These are phyloP conservation scores for Fusarium tuaranense DNA, from an alignment of 2,329 filamentous ascomycete genomes.

Conservation along the genomic window DNA sequence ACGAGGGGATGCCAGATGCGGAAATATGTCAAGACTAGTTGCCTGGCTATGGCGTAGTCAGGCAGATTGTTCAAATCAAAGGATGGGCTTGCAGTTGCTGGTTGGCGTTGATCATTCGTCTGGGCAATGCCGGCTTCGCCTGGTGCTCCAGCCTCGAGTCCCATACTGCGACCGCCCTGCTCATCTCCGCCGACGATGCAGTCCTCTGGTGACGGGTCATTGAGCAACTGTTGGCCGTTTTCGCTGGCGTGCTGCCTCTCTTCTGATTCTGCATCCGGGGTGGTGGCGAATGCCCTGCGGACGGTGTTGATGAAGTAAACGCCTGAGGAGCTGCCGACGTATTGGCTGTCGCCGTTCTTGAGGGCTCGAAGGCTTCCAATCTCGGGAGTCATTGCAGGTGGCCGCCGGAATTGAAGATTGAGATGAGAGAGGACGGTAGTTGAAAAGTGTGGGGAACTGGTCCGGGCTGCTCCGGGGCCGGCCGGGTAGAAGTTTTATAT, in stretches of 20 bases:
- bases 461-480: not conserved
- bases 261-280: constrained; percentile 11
- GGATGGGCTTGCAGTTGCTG: not conserved
- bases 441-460: not conserved
- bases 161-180: not conserved
- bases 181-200: constrained; percentile 12
- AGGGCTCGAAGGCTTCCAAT: constrained; percentile 24
- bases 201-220: constrained; percentile 17
- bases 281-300: constrained; percentile 60
- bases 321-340: constrained; percentile 64
- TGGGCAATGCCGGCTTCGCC: not conserved
- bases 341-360: constrained; percentile 54
- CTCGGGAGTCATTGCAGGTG: not conserved
- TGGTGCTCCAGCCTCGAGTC: not conserved
- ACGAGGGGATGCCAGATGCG: constrained; percentile 64
- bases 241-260: not conserved
- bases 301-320: constrained; percentile 67
- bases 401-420: not conserved
- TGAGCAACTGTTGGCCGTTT: constrained; percentile 24
- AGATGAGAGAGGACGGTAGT: not conserved
- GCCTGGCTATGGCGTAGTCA: constrained; percentile 48
- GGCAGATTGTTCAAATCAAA: not conserved
- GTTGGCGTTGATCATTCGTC: not conserved
- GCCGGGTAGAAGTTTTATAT: not conserved
- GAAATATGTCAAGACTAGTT: constrained; percentile 62